Evolutionary conservation across 2,329 filamentous ascomycete genomes (phyloP).

Genomic region (Hypoxylon rubiginosum): DNA sequence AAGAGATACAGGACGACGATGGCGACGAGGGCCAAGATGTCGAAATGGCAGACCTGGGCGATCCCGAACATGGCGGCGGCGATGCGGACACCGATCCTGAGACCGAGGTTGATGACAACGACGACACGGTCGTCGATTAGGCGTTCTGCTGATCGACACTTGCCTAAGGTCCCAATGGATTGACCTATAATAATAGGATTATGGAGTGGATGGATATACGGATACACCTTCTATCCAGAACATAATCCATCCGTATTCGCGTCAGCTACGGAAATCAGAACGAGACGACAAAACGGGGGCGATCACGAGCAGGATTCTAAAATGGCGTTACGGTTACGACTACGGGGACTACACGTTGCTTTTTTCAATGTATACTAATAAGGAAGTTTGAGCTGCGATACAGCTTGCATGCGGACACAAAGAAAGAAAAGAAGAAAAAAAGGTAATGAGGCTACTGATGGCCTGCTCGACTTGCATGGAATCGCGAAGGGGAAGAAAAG

Average conservation of each 20-base stretch:
- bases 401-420: background rate
- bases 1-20: conserved; percentile 47
- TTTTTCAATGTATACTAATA: conserved; percentile 22
- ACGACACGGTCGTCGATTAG: conserved; percentile 46
- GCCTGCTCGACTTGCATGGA: background rate
- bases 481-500: background rate
- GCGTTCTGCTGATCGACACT: background rate
- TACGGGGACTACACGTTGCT: background rate
- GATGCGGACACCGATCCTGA: conserved; percentile 47
- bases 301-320: background rate
- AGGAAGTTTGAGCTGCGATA: conserved; percentile 4
- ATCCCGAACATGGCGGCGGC: conserved; percentile 27
- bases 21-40: conserved; percentile 44
- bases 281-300: background rate
- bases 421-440: background rate
- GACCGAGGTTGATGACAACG: conserved; percentile 53
- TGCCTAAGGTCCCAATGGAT: background rate
- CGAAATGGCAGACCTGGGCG: conserved; percentile 44
- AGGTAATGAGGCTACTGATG: background rate
- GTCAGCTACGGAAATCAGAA: background rate
- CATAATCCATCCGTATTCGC: background rate
- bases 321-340: conserved; percentile 13
- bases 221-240: background rate
- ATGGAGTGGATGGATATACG: background rate
- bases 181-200: background rate